phyloP scores from a whole-genome alignment of 306 rosid genomes.

The Parietaria judaica region DNA sequence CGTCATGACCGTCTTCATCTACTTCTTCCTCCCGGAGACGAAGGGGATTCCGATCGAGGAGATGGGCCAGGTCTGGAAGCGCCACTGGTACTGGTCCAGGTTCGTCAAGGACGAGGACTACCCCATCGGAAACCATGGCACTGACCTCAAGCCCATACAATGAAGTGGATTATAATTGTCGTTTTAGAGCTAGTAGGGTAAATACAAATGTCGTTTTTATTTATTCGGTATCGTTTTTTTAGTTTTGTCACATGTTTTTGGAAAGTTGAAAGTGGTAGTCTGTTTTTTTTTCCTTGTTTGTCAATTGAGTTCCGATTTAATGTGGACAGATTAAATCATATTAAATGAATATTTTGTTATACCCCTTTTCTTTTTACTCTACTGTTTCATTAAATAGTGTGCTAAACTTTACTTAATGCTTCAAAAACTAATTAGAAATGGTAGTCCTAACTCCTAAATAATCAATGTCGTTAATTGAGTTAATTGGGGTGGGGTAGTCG shows the following conservation, averaged over 20 bases:
- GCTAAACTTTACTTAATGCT: no score
- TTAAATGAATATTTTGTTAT: no score
- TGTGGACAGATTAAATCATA: neutral
- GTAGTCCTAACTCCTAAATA: no score
- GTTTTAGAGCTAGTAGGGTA: neutral
- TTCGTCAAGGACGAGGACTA: conserved; percentile 35
- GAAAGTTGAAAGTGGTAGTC: no score
- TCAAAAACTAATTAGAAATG: no score
- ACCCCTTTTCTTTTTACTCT: no score
- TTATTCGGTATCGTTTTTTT: neutral
- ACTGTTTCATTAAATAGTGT: no score
- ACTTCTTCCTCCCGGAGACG: conserved; percentile 65
- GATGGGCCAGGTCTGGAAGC: conserved; percentile 63
- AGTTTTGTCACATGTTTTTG: no score
- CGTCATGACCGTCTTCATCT: conserved; percentile 50
- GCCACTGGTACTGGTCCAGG: conserved; percentile 69
- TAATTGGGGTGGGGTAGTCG: no score
- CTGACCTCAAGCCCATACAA: conserved; percentile 24
- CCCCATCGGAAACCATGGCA: conserved; percentile 30
- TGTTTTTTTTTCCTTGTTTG: no score
- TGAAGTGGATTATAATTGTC: neutral
- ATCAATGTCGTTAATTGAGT: no score
- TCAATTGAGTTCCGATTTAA: no score
- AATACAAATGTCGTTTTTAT: neutral
- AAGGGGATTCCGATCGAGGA: conserved; percentile 92